Conservation (phyloP, 805 yeast species). For the Lipomyces sp. region DNA sequence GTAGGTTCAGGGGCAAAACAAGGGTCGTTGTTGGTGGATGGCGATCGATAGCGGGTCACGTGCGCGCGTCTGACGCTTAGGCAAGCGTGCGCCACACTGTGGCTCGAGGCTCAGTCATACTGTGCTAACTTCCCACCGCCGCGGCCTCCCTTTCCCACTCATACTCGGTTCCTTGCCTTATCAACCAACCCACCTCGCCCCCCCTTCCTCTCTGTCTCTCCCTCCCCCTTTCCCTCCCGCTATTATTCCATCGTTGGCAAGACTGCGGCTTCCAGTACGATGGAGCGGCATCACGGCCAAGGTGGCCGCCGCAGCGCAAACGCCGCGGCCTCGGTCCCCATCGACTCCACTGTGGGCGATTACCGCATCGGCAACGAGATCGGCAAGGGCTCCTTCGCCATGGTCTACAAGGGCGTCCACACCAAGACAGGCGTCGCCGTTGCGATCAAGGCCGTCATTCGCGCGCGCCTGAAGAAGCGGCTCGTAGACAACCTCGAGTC, state of each 20-base stretch:
- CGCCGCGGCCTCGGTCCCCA: constrained; percentile 12
- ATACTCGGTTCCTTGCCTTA: background rate
- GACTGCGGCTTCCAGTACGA: background rate
- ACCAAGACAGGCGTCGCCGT: constrained; percentile 51
- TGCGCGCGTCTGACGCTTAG: too few relatives aligned
- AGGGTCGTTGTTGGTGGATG: too few relatives aligned
- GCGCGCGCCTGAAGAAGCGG: constrained; percentile 80
- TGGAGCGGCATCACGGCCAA: background rate
- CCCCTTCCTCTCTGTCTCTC: background rate
- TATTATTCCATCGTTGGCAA: background rate
- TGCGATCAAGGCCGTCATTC: constrained; percentile 84
- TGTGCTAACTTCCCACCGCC: too few relatives aligned
- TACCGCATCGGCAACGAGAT: constrained; percentile 75
- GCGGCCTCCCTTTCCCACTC: background rate
- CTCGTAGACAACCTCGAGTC: constrained; percentile 86
- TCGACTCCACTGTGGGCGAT: constrained; percentile 40
- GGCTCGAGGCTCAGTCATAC: too few relatives aligned
- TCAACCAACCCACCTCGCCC: background rate
- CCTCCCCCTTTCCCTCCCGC: background rate
- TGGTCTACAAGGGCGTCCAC: constrained; percentile 81
- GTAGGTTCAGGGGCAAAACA: too few relatives aligned
- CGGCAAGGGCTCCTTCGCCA: constrained; percentile 95
- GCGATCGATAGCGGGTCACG: too few relatives aligned
- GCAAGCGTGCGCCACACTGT: too few relatives aligned
- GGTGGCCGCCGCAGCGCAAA: constrained; percentile 13